Base-by-base conservation (phyloP, 148 eudicot species). In the Arctostaphylos glauca region DNA sequence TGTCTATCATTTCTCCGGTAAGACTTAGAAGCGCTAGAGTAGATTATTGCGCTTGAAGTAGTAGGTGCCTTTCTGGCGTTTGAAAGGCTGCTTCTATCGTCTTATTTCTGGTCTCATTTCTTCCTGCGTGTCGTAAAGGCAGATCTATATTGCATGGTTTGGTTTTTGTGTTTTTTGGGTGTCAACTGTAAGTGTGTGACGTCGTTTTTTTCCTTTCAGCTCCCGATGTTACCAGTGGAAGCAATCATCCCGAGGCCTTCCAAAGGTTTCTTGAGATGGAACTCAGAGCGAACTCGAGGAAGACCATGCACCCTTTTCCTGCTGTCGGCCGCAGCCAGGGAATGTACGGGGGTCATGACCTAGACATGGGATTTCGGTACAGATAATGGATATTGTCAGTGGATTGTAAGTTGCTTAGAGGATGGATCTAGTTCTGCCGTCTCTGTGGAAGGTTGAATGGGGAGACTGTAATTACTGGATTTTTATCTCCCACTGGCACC, bases 191-290 rank as follows among this genome's bases (percentile, higher is more conserved):
- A 52, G 19, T 43, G 3, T 78, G 47, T 70, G n/a, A 70, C 48
- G 8, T 41, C 9, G 1, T 43, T 47, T 16, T 72, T 49, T 19
- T 67, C 41, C 3, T 47, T 81, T 76, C 86, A 92, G 94, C 88
- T 73, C 84, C 89, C 6, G 91, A 90, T 77, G 86, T 81, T 60
- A 86, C 86, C 15, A 84, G 76, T 66, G 83, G 85, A 71, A 86
- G 87, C 88, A 92, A 86, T 70, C 90, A 91, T 74, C 93, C 98
- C 0, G 96, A 93, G 31, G 94, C 96, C 75, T 85, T 94, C 79
- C 97, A 94, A 56, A 94, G 94, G 89, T 91, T 96, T 23, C 72
- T 93, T 67, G 93, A 90, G 87, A 92, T 92, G 93, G 97, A 94
- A 86, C 87, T 83, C 46, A 80, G 95, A 84, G 92, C 94, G 47